Evolutionary conservation across 257 asterid species (phyloP).

Genomic region (Penstemon eatonii): DNA sequence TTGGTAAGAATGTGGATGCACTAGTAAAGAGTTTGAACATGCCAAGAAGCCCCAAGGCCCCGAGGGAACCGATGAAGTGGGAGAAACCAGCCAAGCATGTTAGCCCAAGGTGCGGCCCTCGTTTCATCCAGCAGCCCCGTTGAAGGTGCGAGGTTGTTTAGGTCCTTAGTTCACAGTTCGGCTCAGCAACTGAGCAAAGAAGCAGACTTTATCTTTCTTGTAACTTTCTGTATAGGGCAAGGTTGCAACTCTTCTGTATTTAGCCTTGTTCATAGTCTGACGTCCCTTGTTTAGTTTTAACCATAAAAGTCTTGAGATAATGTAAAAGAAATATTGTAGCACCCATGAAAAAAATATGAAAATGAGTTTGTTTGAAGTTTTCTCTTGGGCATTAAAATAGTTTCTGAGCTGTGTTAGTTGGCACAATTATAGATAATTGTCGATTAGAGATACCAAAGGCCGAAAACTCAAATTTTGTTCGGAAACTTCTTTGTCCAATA

Average conservation of each 20-base stretch:
- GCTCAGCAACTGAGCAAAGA: not conserved
- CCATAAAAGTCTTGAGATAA: not conserved
- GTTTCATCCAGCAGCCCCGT: conserved; percentile 91
- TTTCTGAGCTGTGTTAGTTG: too few species aligned
- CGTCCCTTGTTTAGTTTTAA: conserved; percentile 34
- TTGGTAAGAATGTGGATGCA: conserved; percentile 40
- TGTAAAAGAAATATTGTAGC: not conserved
- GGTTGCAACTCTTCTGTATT: conserved; percentile 51
- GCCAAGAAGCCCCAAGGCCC: conserved; percentile 41
- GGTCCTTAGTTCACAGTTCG: conserved; percentile 34
- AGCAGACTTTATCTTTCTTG: conserved; percentile 33
- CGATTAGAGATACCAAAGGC: too few species aligned
- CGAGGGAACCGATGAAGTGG: conserved; percentile 43
- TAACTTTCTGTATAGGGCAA: conserved; percentile 68
- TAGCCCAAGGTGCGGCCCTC: conserved; percentile 67
- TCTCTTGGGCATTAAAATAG: too few species aligned
- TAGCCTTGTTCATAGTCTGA: conserved; percentile 67
- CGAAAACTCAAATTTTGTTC: too few species aligned
- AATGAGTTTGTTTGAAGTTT: too few species aligned
- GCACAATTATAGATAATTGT: too few species aligned
- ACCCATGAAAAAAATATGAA: too few species aligned
- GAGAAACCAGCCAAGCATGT: conserved; percentile 71
- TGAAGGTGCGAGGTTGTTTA: conserved; percentile 36
- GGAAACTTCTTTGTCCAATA: too few species aligned
- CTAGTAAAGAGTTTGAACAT: conserved; percentile 42